Evolutionary conservation across 805 yeast genomes (phyloP).

Genomic region (Yarrowia keelungensis): DNA sequence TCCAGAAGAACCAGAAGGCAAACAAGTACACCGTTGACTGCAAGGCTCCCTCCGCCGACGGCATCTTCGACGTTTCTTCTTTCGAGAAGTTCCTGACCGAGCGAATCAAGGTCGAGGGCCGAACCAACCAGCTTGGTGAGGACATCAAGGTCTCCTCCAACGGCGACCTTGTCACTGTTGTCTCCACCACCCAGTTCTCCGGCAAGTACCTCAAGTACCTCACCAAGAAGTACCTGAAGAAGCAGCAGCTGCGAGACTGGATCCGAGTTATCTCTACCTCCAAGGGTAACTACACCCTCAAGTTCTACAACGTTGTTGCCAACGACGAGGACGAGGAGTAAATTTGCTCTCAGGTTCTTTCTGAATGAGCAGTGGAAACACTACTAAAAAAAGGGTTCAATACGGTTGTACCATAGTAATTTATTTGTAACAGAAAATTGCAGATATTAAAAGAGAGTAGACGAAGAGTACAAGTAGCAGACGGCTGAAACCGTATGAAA

Average conservation of each 20-base stretch:
- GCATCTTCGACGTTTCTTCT: slow-evolving; percentile 96
- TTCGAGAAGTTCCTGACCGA: slow-evolving; percentile 98
- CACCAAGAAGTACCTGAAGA: slow-evolving; percentile 97
- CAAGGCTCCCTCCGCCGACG: slow-evolving; percentile 80
- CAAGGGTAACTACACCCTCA: slow-evolving; percentile 78
- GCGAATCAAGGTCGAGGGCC: slow-evolving; percentile 98
- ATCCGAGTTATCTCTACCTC: slow-evolving; percentile 86
- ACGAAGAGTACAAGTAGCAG: too few relatives aligned
- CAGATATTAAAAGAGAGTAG: too few relatives aligned
- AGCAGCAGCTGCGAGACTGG: slow-evolving; percentile 70
- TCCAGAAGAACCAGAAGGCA: slow-evolving; percentile 38
- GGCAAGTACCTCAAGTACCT: slow-evolving; percentile 99
- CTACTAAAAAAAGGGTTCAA: slow-evolving; percentile 31
- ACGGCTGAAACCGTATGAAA: too few relatives aligned
- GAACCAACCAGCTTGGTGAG: slow-evolving; percentile 96
- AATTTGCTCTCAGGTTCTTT: slow-evolving; percentile 21
- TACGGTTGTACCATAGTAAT: slow-evolving; percentile 38
- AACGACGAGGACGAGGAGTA: slow-evolving; percentile 39
- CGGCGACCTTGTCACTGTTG: slow-evolving; percentile 98
- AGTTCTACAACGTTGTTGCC: slow-evolving; percentile 40
- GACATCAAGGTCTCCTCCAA: slow-evolving; percentile 88
- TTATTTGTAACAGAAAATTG: slow-evolving; percentile 29
- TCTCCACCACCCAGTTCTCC: slow-evolving; percentile 99
- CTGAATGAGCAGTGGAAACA: neutral
- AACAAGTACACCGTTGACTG: slow-evolving; percentile 52